Evolutionary conservation across 345 rosid species (phyloP).

Genomic region (Pugionium cornutum): DNA sequence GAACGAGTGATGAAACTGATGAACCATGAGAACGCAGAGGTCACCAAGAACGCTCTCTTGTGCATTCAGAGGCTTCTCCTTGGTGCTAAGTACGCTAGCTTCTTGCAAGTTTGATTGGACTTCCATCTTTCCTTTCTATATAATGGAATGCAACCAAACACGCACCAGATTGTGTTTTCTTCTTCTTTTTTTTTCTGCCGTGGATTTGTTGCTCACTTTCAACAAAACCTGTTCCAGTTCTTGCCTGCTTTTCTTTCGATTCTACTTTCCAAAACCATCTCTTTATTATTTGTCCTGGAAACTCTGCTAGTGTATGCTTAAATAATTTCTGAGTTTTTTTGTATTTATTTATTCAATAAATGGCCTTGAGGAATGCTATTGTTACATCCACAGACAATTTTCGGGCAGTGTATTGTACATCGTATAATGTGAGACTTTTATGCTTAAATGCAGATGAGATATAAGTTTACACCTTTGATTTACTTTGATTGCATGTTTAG

Average conservation of each 20-base stretch:
- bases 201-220: slow-evolving; percentile 26
- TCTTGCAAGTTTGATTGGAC: slow-evolving; percentile 70
- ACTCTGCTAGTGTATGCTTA: slow-evolving; percentile 22
- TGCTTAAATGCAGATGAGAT: not conserved
- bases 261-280: slow-evolving; percentile 26
- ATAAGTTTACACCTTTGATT: not conserved
- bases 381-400: slow-evolving; percentile 13
- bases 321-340: slow-evolving; percentile 24
- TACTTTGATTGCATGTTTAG: not conserved
- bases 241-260: slow-evolving; percentile 16
- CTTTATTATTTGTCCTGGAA: slow-evolving; percentile 28
- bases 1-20: slow-evolving; percentile 87
- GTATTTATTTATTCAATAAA: slow-evolving; percentile 34
- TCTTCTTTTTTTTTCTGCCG: slow-evolving; percentile 6
- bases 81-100: slow-evolving; percentile 94
- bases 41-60: slow-evolving; percentile 75
- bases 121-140: slow-evolving; percentile 22
- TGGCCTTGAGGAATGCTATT: slow-evolving; percentile 8
- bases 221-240: slow-evolving; percentile 22
- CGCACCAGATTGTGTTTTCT: slow-evolving; percentile 7
- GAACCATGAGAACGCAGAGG: slow-evolving; percentile 83
- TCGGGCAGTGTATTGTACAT: slow-evolving; percentile 16
- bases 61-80: slow-evolving; percentile 90
- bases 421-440: slow-evolving; percentile 9
- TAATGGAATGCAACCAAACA: slow-evolving; percentile 24